Percentiles rank a stretch among this genome's conserved stretches.
Evolutionary conservation across 768 basidiomycete species (phyloP).

Genomic region (Pholiota microspora): DNA sequence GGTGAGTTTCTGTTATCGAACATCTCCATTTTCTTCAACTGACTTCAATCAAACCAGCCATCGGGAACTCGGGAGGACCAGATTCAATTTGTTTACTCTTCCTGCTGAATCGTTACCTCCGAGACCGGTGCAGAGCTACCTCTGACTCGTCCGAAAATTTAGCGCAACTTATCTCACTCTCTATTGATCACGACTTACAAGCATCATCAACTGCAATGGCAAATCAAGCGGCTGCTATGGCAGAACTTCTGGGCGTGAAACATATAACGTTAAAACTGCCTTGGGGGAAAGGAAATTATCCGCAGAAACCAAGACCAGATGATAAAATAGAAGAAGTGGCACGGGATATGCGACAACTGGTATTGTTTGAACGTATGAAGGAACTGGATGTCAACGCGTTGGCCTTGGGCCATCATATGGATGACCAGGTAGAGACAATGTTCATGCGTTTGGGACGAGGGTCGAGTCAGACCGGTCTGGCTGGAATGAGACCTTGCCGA

Average conservation of each 20-base stretch:
- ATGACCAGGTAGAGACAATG: constrained; percentile 83
- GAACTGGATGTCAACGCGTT: constrained; percentile 35
- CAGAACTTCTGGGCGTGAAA: constrained; percentile 40
- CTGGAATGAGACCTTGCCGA: constrained; percentile 65
- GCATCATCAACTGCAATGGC: constrained; percentile 56
- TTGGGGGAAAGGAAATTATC: constrained; percentile 58
- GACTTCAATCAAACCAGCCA: constrained; percentile 40
- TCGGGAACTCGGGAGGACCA: constrained; percentile 80
- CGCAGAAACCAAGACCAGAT: constrained; percentile 38
- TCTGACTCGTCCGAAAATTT: not conserved
- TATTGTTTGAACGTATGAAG: constrained; percentile 36
- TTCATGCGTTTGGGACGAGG: constrained; percentile 66
- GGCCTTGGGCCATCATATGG: constrained; percentile 75
- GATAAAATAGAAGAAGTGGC: constrained; percentile 53
- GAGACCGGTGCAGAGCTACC: constrained; percentile 12
- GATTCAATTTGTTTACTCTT: constrained; percentile 81
- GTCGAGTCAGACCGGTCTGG: constrained; percentile 53
- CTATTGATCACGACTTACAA: constrained; percentile 74
- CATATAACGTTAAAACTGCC: constrained; percentile 48
- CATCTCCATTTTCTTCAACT: not conserved
- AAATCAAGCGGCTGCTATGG: constrained; percentile 38
- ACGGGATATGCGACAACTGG: constrained; percentile 55
- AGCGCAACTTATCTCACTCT: constrained; percentile 47
- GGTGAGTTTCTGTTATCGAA: constrained; percentile 41
- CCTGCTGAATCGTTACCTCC: constrained; percentile 50